Base-by-base conservation (phyloP, 208 protist species). In the Phytomonas francai region DNA sequence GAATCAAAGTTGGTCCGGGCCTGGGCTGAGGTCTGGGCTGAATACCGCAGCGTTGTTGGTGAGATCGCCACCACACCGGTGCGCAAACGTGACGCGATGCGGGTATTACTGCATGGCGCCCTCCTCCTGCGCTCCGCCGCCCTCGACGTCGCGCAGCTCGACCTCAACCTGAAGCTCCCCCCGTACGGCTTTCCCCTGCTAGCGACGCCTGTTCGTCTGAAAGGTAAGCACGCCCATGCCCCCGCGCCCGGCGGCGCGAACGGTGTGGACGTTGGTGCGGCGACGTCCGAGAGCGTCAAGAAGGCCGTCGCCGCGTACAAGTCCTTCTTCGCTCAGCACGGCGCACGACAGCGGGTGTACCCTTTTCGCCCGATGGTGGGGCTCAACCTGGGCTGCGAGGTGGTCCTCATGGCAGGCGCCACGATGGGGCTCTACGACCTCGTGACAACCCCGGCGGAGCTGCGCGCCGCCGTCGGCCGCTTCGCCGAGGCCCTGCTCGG, bases 1-100 rank as follows among this genome's bases (percentile, higher is more conserved):
- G 86, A 92, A 58, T 68, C 70, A 22, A 79, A 77, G 58, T 71
- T 89, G 7, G 85, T 94, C 56, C 83, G 88, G 19, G 85, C 85
- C 1, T 94, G 88, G 88, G 88, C 81, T 9, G 85, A 94, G 69
- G 88, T 94, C 7, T 94, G 88, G 88, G 86, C 88, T 0, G 83
- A 91, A 71, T 94, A 91, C 68, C 79, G 76, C 67, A 74, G 74
- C 39, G 76, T 80, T 30, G 88, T 94, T 29, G 70, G 66, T 11
- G 51, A 60, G 6, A 79, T 94, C 72, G 79, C 74, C 22, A 94
- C 88, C 25, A 90, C 84, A 11, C 83, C 79, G 25, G 66, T 78
- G 33, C 78, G 88, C 31, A 91, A 91, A 68, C 82, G 85, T 14
- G 81, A 91, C 59, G 88, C 88, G 1, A 69, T 94, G 73, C 85